Evolutionary conservation across 768 basidiomycete genomes (phyloP), one percentile per base, ranked within the genome.

Genomic region (Neoboletus subvelutipes): DNA sequence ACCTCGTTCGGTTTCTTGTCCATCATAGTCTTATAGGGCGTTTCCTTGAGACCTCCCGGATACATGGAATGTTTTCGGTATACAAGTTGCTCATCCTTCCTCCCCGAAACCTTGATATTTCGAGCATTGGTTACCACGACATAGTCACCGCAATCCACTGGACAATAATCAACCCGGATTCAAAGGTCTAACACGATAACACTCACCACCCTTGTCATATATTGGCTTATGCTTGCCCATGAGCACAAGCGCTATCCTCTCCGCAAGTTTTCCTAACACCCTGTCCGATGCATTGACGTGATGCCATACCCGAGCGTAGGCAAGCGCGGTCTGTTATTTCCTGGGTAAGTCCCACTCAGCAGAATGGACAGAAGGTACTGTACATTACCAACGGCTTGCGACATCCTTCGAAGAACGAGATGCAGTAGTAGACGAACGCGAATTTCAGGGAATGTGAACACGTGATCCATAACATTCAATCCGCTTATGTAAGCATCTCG

Each of bases 171-270:
- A 60, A 45, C 20, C 20, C n/a, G 17, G 3, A 37, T 13, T 24
- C 9, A n/a, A 3, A 49, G 2, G 12, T 2, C 10, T 2, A 24
- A 36, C 13, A 28, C 18, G 13, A 39, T 28, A 15, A 33, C 17
- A 76, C 88, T 56, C 59, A 94, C 96, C 84, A 62, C 88, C 82
- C 11, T 92, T 93, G 74, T 98, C 94, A 66, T 92, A 98, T 40
- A 95, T 92, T 7, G 96, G 95, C 70, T 98, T 99, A 73, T 98
- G 94, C 76, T 98, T 99, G 68, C 96, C 97, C 96, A 98, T 98
- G 45, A 99, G 81, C 33, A 94, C 94, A 56, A 92, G 83, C 4
- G 97, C 96, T 64, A 99, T 97, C 36, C 93, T 83, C 65, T 91
- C 88, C 7, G 97, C 95, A 11, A 98, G 82, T 78, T 95, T 93